These are phyloP conservation scores for Solanum dulcamara DNA, from an alignment of 257 asterid species.

Conservation along the genomic window DNA sequence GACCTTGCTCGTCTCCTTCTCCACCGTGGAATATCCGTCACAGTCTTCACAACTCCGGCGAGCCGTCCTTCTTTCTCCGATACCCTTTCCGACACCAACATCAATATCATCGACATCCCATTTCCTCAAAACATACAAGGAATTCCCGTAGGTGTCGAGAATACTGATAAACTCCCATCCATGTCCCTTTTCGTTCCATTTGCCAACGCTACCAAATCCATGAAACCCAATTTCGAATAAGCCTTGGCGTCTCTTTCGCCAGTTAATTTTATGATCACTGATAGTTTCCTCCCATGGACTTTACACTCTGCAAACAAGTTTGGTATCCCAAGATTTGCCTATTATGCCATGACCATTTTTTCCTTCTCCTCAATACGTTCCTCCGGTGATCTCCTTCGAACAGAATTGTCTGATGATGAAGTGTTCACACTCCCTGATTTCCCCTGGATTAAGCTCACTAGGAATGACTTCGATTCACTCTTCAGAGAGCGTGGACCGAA, in stretches of 20 bases:
- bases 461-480: slow-evolving; percentile 5
- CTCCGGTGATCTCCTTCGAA: background rate
- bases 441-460: slow-evolving; percentile 37
- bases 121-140: background rate
- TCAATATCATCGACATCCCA: background rate
- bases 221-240: background rate
- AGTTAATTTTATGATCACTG: background rate
- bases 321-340: slow-evolving; percentile 40
- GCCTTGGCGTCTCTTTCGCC: background rate
- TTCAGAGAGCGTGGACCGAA: slow-evolving; percentile 12
- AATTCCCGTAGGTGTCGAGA: background rate
- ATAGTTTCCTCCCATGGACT: background rate
- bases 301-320: slow-evolving; percentile 5
- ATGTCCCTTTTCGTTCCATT: background rate
- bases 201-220: background rate
- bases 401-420: slow-evolving; percentile 28
- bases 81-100: background rate
- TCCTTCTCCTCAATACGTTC: background rate
- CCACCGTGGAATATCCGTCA: background rate
- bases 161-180: background rate
- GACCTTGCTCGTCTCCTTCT: background rate
- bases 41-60: background rate
- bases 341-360: slow-evolving; percentile 32
- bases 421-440: slow-evolving; percentile 15
- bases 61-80: background rate